phyloP scores from a whole-genome alignment of 305 asterid species.

The Caryopteris hybrid region DNA sequence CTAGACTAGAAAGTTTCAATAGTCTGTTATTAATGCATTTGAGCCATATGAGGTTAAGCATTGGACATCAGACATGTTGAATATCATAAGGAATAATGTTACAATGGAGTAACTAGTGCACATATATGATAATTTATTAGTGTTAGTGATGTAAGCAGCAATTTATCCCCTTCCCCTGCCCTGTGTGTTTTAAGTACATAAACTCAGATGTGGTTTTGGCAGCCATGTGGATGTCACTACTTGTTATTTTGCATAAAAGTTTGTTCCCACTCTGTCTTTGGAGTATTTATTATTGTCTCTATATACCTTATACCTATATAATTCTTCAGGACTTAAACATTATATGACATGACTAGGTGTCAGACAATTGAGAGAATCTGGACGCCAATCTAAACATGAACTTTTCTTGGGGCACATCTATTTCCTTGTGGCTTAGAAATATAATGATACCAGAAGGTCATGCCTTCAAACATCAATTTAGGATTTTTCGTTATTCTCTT shows the following conservation, averaged over 20 bases:
- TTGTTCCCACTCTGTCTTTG: background rate
- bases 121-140: background rate
- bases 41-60: background rate
- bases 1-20: background rate
- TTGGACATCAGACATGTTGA: background rate
- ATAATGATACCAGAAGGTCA: background rate
- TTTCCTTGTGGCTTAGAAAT: background rate
- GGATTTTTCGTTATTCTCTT: background rate
- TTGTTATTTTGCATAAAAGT: background rate
- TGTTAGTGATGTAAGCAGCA: background rate
- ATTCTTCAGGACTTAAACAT: background rate
- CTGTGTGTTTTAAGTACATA: background rate
- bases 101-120: background rate
- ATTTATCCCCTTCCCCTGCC: background rate
- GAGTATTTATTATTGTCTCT: background rate
- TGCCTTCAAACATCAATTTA: background rate
- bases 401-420: background rate
- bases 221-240: background rate
- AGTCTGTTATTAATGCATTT: constrained; percentile 6
- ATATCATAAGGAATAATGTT: background rate
- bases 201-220: background rate
- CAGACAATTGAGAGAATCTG: constrained; percentile 1
- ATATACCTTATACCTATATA: background rate
- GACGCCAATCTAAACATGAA: background rate
- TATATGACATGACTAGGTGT: background rate